phyloP scores from a whole-genome alignment of 257 asterid genomes.

The Rehmannia glutinosa region DNA sequence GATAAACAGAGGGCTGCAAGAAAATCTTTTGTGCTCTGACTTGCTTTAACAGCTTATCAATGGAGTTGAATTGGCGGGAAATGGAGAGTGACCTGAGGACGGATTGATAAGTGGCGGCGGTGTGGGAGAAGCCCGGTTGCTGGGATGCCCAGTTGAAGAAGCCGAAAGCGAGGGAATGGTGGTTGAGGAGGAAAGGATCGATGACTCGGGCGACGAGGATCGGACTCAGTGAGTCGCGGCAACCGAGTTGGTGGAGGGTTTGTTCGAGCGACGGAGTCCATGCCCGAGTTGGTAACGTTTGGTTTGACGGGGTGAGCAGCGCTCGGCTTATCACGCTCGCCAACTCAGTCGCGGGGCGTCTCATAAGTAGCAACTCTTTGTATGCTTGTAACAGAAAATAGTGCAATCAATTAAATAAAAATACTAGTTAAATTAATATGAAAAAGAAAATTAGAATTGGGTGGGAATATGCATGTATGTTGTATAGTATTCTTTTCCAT shows the following conservation, averaged over 20 bases:
- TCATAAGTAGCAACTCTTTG: slow-evolving; percentile 30
- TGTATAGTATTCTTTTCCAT: no score
- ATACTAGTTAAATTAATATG: no score
- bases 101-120: slow-evolving; percentile 57
- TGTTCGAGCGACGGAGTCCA: slow-evolving; percentile 82
- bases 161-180: slow-evolving; percentile 74
- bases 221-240: slow-evolving; percentile 68
- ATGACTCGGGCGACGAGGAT: slow-evolving; percentile 67
- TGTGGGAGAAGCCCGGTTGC: slow-evolving; percentile 81
- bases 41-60: slow-evolving; percentile 59
- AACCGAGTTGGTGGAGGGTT: slow-evolving; percentile 60
- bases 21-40: slow-evolving; percentile 39
- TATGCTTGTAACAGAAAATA: no score
- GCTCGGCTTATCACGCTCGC: slow-evolving; percentile 62
- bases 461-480: no score
- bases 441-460: no score
- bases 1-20: slow-evolving; percentile 45
- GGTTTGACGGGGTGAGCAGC: slow-evolving; percentile 44
- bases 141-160: slow-evolving; percentile 98
- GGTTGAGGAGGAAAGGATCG: slow-evolving; percentile 79
- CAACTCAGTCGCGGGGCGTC: slow-evolving; percentile 40
- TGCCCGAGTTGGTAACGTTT: slow-evolving; percentile 27
- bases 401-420: no score
- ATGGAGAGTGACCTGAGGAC: slow-evolving; percentile 68
- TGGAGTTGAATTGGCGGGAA: slow-evolving; percentile 57